Percentiles rank a stretch among this genome's conserved stretches.
Conservation (phyloP, 2,329 filamentous ascomycete species). For the Neofusicoccum sp. region DNA sequence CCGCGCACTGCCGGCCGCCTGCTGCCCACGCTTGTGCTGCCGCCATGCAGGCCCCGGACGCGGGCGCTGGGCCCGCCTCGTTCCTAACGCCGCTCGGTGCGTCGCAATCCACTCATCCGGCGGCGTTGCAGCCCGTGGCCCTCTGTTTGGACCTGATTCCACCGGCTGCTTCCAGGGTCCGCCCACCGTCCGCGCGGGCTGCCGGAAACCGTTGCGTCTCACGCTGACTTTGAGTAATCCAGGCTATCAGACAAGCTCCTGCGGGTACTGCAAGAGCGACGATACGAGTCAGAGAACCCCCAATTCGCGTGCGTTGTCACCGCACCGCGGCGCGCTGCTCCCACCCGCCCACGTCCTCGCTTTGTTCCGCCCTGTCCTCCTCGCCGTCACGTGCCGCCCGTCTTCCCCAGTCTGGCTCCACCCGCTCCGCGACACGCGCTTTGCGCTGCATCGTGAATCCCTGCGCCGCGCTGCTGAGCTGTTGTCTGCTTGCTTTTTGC, state of each 20-base stretch:
- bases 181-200: background rate
- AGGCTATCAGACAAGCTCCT: constrained; percentile 51
- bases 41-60: constrained; percentile 40
- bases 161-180: background rate
- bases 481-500: background rate
- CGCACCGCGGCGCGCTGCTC: constrained; percentile 11
- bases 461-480: background rate
- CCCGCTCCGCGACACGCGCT: background rate
- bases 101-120: constrained; percentile 39
- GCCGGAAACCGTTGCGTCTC: constrained; percentile 14
- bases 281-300: constrained; percentile 47
- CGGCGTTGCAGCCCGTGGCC: constrained; percentile 34
- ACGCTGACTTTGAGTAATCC: constrained; percentile 17
- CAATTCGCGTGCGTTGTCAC: constrained; percentile 47
- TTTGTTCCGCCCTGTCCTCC: background rate
- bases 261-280: constrained; percentile 51
- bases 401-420: constrained; percentile 4
- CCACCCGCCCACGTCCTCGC: constrained; percentile 10
- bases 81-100: constrained; percentile 40
- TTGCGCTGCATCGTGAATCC: background rate
- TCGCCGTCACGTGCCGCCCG: constrained; percentile 14
- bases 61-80: constrained; percentile 20
- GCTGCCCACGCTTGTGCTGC: constrained; percentile 40
- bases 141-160: constrained; percentile 34
- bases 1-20: constrained; percentile 10